phyloP scores from a whole-genome alignment of 805 yeast genomes.

The Hemisphaericaspora nanyangensis region DNA sequence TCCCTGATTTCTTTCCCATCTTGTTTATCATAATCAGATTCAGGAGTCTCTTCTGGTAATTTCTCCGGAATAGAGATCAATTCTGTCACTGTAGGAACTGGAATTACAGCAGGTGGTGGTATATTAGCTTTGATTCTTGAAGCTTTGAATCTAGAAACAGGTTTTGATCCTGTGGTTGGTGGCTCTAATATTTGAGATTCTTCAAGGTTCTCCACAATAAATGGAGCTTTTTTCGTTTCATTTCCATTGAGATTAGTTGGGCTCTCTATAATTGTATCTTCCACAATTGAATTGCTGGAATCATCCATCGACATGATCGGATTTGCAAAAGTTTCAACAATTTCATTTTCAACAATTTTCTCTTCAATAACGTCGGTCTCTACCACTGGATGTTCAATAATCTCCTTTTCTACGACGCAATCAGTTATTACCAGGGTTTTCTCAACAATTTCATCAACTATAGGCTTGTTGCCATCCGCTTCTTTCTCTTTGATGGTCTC shows the following conservation, averaged over 20 bases:
- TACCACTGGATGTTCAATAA: too few relatives aligned
- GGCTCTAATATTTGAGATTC: neutral
- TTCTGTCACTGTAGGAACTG: neutral
- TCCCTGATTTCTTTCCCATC: conserved; percentile 6
- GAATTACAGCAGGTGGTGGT: neutral
- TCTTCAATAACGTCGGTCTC: too few relatives aligned
- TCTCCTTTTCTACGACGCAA: neutral
- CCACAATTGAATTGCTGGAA: too few relatives aligned
- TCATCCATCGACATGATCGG: neutral
- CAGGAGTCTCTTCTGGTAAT: neutral
- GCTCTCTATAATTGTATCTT: neutral
- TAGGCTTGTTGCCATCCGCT: conserved; percentile 7
- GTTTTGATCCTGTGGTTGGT: neutral
- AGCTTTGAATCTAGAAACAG: conserved; percentile 2
- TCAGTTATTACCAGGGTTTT: neutral
- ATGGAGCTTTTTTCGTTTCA: neutral
- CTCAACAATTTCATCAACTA: conserved; percentile 8
- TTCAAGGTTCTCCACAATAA: neutral
- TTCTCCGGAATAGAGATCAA: neutral
- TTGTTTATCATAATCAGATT: neutral
- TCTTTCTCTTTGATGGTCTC: neutral
- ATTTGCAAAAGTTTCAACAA: neutral
- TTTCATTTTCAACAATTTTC: too few relatives aligned
- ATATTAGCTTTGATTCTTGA: neutral
- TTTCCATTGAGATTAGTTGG: neutral